phyloP scores from a whole-genome alignment of 2,329 filamentous ascomycete genomes.

The Microcyclospora pomicola region DNA sequence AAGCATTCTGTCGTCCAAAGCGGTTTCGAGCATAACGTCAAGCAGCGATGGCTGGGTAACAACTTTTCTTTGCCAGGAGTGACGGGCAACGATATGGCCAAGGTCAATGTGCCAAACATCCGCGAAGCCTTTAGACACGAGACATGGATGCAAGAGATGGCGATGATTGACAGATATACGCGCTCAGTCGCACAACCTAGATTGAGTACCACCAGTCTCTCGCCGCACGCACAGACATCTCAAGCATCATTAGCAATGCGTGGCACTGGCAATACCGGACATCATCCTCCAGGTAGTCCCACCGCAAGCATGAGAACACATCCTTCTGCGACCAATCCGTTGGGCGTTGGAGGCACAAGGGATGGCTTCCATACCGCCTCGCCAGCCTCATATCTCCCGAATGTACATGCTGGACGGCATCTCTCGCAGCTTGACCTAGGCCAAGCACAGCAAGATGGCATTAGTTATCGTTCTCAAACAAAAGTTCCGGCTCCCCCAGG shows the following conservation, averaged over 20 bases:
- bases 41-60: constrained; percentile 79
- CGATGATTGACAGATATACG: constrained; percentile 47
- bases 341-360: constrained; percentile 9
- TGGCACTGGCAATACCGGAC: background rate
- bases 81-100: constrained; percentile 79
- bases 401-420: background rate
- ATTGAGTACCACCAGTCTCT: constrained; percentile 18
- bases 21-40: constrained; percentile 79
- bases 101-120: constrained; percentile 91
- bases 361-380: background rate
- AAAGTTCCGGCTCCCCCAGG: background rate
- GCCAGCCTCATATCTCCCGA: constrained; percentile 1
- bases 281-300: constrained; percentile 20
- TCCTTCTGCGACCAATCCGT: constrained; percentile 24
- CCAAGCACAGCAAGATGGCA: constrained; percentile 1
- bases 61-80: constrained; percentile 67
- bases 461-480: background rate
- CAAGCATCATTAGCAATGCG: constrained; percentile 1
- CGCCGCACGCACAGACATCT: constrained; percentile 1
- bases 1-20: constrained; percentile 93
- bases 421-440: background rate
- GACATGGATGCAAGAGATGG: constrained; percentile 68
- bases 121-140: constrained; percentile 80
- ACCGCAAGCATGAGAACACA: constrained; percentile 28
- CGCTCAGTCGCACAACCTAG: constrained; percentile 7